Evolutionary conservation across 2,329 filamentous ascomycete genomes (phyloP).

Genomic region (Neonectria hederae): DNA sequence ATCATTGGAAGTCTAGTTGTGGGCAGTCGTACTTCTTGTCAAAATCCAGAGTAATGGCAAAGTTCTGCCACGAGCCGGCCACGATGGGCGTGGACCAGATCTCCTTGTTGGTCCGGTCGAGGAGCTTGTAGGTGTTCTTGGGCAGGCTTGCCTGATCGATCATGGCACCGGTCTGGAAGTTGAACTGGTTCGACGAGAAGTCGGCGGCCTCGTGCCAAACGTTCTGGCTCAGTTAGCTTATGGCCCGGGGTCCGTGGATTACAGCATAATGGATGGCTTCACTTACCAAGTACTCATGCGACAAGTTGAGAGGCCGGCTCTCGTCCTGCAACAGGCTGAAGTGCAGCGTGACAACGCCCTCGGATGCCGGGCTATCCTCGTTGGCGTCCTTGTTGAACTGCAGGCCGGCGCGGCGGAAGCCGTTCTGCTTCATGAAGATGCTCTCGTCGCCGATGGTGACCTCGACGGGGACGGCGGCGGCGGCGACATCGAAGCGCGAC

Average conservation of each 20-base stretch:
- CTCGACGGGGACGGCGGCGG: slow-evolving; percentile 56
- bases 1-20: background rate
- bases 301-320: slow-evolving; percentile 62
- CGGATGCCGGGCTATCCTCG: slow-evolving; percentile 62
- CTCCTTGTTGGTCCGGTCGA: slow-evolving; percentile 58
- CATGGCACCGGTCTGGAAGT: slow-evolving; percentile 64
- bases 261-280: rapidly evolving
- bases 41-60: slow-evolving; percentile 68
- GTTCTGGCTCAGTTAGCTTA: slow-evolving; percentile 25
- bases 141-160: slow-evolving; percentile 48
- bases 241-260: background rate
- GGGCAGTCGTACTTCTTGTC: slow-evolving; percentile 57
- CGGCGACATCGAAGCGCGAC: slow-evolving; percentile 50
- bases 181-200: slow-evolving; percentile 62
- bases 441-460: slow-evolving; percentile 66
- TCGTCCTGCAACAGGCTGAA: slow-evolving; percentile 66
- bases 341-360: slow-evolving; percentile 68
- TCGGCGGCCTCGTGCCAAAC: slow-evolving; percentile 59
- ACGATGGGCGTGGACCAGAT: slow-evolving; percentile 63
- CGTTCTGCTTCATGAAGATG: slow-evolving; percentile 68
- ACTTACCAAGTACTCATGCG: slow-evolving; percentile 67
- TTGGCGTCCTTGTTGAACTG: slow-evolving; percentile 36
- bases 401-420: slow-evolving; percentile 64
- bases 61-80: slow-evolving; percentile 67
- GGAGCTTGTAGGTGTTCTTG: slow-evolving; percentile 55